Conservation (phyloP, 2,329 filamentous ascomycete species). For the Ascochyta viciae-villosae region DNA sequence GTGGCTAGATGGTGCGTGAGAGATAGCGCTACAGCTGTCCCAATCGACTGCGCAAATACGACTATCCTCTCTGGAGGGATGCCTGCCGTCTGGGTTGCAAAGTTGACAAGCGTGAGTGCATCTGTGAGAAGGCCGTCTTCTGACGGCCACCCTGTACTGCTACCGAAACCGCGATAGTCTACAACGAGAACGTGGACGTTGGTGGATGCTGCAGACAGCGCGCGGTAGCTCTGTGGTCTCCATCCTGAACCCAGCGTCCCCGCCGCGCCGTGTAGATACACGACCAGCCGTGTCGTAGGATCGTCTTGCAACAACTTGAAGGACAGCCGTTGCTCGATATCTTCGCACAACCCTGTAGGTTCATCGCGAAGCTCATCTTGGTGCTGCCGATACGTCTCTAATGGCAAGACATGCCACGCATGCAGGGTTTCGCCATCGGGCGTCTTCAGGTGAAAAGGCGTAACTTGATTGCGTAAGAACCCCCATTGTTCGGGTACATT, state of each 20-base stretch:
- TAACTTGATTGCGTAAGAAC: constrained; percentile 59
- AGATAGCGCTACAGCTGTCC: constrained; percentile 60
- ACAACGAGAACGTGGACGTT: constrained; percentile 66
- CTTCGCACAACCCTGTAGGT: constrained; percentile 55
- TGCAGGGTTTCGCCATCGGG: constrained; percentile 53
- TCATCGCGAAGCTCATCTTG: constrained; percentile 52
- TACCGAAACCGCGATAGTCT: constrained; percentile 69
- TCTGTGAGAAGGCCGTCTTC: constrained; percentile 64
- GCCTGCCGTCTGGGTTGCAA: constrained; percentile 59
- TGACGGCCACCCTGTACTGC: constrained; percentile 60
- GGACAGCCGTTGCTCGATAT: constrained; percentile 64
- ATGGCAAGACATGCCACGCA: constrained; percentile 60
- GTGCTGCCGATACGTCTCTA: constrained; percentile 55
- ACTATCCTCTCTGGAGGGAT: constrained; percentile 64
- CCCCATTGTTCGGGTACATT: constrained; percentile 58
- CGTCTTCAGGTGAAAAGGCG: constrained; percentile 56
- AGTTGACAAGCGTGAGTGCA: constrained; percentile 61
- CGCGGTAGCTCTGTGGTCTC: constrained; percentile 63
- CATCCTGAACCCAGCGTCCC: constrained; percentile 65
- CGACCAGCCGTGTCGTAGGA: constrained; percentile 67
- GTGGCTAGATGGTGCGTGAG: constrained; percentile 54
- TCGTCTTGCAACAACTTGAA: constrained; percentile 70
- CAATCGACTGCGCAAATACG: constrained; percentile 67
- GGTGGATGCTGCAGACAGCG: constrained; percentile 57
- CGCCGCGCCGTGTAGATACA: constrained; percentile 67